A percentile compares a stretch with the other conserved stretches of the same genome.
Evolutionary conservation across 345 rosid species (phyloP).

Genomic region (Stellera chamaejasme): DNA sequence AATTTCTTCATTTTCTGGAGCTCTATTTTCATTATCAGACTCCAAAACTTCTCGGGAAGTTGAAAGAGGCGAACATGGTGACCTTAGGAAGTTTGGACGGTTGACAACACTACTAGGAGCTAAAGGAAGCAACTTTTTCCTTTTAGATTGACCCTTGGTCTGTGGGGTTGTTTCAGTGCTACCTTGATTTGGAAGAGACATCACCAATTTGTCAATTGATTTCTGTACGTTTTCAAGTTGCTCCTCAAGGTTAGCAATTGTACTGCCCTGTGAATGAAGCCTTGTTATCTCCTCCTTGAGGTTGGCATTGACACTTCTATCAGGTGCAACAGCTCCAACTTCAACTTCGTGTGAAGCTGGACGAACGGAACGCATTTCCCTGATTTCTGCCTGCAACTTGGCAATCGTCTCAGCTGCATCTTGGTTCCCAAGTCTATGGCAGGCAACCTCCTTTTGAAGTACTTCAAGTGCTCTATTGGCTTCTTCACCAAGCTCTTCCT

Average conservation of each 20-base stretch:
- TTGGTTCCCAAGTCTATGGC: slow-evolving; percentile 95
- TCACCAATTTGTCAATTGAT: slow-evolving; percentile 88
- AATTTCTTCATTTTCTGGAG: slow-evolving; percentile 53
- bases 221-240: slow-evolving; percentile 96
- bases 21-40: slow-evolving; percentile 50
- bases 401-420: slow-evolving; percentile 99
- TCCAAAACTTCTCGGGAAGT: slow-evolving; percentile 70
- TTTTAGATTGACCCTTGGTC: slow-evolving; percentile 65
- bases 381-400: slow-evolving; percentile 92
- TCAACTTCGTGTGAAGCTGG: slow-evolving; percentile 45
- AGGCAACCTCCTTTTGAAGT: slow-evolving; percentile 93
- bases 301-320: slow-evolving; percentile 85
- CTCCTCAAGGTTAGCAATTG: slow-evolving; percentile 89
- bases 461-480: slow-evolving; percentile 95
- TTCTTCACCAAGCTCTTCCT: slow-evolving; percentile 95
- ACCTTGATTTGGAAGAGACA: slow-evolving; percentile 69
- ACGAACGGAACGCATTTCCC: slow-evolving; percentile 75
- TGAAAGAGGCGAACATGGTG: slow-evolving; percentile 91
- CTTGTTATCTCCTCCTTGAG: slow-evolving; percentile 98
- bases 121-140: slow-evolving; percentile 78
- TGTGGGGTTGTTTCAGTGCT: slow-evolving; percentile 45
- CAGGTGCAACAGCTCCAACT: slow-evolving; percentile 52
- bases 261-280: slow-evolving; percentile 96
- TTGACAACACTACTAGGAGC: slow-evolving; percentile 64
- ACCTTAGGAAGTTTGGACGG: slow-evolving; percentile 62